phyloP scores from a whole-genome alignment of 1,284 basidiomycete genomes.

The Heterobasidion parviporum region DNA sequence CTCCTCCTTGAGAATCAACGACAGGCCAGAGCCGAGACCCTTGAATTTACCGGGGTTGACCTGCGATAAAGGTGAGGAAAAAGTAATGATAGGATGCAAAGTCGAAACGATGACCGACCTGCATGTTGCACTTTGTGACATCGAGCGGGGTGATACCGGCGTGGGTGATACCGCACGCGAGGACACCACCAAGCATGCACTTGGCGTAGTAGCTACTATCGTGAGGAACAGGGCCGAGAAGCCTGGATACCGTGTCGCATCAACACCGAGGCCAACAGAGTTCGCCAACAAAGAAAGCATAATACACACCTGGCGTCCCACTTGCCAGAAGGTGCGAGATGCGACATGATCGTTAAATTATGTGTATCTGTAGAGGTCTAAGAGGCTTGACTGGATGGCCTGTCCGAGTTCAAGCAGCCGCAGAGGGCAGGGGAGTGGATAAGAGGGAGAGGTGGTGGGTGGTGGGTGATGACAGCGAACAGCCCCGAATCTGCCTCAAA shows the following conservation, averaged over 20 bases:
- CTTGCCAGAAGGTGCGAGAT: conserved; percentile 36
- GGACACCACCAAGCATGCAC: conserved; percentile 82
- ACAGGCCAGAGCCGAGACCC: conserved; percentile 68
- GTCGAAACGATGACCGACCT: conserved; percentile 39
- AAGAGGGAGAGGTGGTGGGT: conserved; percentile 10
- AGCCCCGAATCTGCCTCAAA: background rate
- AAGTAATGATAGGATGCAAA: background rate
- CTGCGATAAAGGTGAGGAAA: conserved; percentile 25
- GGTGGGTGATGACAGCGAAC: conserved; percentile 1
- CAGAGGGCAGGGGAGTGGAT: conserved; percentile 5
- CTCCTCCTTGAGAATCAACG: conserved; percentile 75
- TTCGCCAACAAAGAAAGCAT: conserved; percentile 3
- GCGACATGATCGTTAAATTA: conserved; percentile 16
- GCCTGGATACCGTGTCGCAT: conserved; percentile 26
- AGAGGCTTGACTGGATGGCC: conserved; percentile 24
- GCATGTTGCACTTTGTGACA: conserved; percentile 97
- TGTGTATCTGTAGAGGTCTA: conserved; percentile 19
- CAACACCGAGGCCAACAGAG: background rate
- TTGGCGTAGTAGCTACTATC: conserved; percentile 69
- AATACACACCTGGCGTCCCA: conserved; percentile 61
- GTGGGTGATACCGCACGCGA: conserved; percentile 92
- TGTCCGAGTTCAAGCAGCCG: conserved; percentile 18
- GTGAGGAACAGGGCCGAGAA: conserved; percentile 65
- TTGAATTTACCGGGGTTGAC: conserved; percentile 74
- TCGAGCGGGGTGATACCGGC: conserved; percentile 91